These are phyloP conservation scores for Hypoxylon sp. DNA, from an alignment of 2,329 filamentous ascomycete genomes.

Conservation along the genomic window DNA sequence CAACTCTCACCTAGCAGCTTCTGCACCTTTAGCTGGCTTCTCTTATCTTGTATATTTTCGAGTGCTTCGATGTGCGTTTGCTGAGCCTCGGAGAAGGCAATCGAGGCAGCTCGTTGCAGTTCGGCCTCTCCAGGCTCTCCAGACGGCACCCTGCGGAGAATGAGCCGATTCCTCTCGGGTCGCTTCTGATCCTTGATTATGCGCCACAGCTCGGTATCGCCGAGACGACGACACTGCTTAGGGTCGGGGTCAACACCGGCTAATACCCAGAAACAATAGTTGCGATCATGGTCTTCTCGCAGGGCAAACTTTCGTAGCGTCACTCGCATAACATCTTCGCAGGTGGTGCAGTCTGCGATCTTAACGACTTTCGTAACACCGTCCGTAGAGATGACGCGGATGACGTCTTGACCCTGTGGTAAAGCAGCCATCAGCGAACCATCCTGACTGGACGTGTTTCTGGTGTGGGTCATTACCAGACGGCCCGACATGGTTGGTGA, in stretches of 20 bases:
- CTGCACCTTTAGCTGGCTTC: constrained; percentile 86
- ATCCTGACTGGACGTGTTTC: constrained; percentile 85
- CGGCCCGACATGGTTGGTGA: constrained; percentile 68
- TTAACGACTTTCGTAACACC: constrained; percentile 94
- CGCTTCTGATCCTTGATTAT: constrained; percentile 88
- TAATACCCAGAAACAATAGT: constrained; percentile 96
- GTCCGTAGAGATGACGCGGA: constrained; percentile 90
- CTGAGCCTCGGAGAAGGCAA: constrained; percentile 86
- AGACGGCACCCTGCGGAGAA: constrained; percentile 89
- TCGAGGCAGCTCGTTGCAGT: constrained; percentile 84
- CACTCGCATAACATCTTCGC: constrained; percentile 90
- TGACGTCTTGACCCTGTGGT: constrained; percentile 85
- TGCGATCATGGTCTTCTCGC: constrained; percentile 88
- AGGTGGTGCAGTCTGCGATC: constrained; percentile 87
- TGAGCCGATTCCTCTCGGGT: constrained; percentile 87
- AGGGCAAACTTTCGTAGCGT: constrained; percentile 88
- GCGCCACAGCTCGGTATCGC: constrained; percentile 87
- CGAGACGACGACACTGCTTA: constrained; percentile 79
- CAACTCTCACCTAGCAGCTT: constrained; percentile 89
- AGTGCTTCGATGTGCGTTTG: constrained; percentile 72
- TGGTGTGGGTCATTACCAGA: constrained; percentile 72
- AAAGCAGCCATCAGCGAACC: constrained; percentile 85
- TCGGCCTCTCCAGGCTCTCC: constrained; percentile 90
- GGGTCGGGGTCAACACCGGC: constrained; percentile 85
- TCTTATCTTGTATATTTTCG: constrained; percentile 69